Base-by-base conservation (phyloP, 2,329 filamentous ascomycete species). In the Fusarium lyarnte region DNA sequence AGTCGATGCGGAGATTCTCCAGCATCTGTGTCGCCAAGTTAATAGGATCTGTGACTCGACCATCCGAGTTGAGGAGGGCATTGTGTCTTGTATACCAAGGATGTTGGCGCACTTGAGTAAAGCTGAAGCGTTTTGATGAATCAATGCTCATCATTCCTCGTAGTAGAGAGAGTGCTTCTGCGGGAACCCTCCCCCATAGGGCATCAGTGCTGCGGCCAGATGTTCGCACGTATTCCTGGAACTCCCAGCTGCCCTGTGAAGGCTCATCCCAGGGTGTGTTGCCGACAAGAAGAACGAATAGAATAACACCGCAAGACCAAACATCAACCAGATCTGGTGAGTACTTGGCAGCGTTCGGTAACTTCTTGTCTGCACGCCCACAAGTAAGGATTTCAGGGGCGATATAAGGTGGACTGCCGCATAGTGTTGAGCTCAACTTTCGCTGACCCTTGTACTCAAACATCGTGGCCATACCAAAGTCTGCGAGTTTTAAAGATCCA, bases 241-340 rank as follows among this genome's bases (percentile, higher is more conserved):
- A 99, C 82, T 99, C 96, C 85, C 93, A 97, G 80, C 94, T 98
- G 63, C 90, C 87, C 39, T 88, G 84, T 6, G 94, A 95, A 0
- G 96, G 96, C 79, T 96, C 93, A 78, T 98, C 96, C 96, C 96
- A 99, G 0, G 96, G 96, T 4, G 96, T 99, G 79, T 99, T 99
- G 14, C 96, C 96, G 3, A 97, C 94, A 7, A 99, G 85, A 8
- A 99, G 85, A 39, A 98, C 96, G 78, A 99, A 99, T 8, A 99
- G 86, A n/a, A 99, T 97, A 58, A 99, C 94, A 38, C 96, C 96
- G 77, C 95, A 98, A 21, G 95, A 98, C 97, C 97, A 99, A 63
- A 99, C 92, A 79, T 99, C 96, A 41, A 94, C 93, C 45, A 94
- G 83, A 69, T 98, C 94, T 12, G 95, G 91, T 35, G 88, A 87